phyloP scores from a whole-genome alignment of 75 land plant species.

The Sequoiadendron giganteum region DNA sequence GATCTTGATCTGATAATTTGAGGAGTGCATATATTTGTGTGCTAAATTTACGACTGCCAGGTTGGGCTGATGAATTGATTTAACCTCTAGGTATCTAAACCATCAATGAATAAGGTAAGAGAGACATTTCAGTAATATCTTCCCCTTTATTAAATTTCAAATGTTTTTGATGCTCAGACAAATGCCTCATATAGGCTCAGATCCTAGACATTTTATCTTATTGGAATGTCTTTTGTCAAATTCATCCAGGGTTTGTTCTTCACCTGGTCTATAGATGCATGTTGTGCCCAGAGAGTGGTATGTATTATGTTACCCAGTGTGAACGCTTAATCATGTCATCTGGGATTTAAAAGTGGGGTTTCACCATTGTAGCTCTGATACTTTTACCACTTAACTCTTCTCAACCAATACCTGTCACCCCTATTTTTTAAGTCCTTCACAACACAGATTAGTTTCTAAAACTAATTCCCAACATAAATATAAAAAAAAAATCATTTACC shows the following conservation, averaged over 20 bases:
- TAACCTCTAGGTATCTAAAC: too few species aligned
- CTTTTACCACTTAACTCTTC: not conserved
- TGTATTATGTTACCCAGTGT: not conserved
- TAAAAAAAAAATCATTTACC: too few species aligned
- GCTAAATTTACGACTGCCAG: not conserved
- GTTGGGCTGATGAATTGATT: too few species aligned
- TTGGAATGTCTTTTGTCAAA: not conserved
- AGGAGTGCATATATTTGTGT: not conserved
- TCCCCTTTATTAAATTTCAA: not conserved
- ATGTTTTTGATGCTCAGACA: not conserved
- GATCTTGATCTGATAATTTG: not conserved
- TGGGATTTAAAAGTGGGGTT: not conserved
- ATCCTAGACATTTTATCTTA: not conserved
- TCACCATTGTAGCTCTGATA: not conserved
- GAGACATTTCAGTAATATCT: too few species aligned
- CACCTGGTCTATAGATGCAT: not conserved
- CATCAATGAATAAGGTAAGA: too few species aligned
- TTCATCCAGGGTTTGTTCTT: not conserved
- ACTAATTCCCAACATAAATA: not conserved
- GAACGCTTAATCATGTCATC: not conserved
- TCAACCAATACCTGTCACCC: not conserved
- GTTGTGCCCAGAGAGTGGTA: not conserved
- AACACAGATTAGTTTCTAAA: not conserved
- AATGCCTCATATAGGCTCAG: not conserved
- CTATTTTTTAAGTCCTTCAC: not conserved